Conservation (phyloP, 1,139 yeast genomes). For the Candida gigantensis region DNA sequence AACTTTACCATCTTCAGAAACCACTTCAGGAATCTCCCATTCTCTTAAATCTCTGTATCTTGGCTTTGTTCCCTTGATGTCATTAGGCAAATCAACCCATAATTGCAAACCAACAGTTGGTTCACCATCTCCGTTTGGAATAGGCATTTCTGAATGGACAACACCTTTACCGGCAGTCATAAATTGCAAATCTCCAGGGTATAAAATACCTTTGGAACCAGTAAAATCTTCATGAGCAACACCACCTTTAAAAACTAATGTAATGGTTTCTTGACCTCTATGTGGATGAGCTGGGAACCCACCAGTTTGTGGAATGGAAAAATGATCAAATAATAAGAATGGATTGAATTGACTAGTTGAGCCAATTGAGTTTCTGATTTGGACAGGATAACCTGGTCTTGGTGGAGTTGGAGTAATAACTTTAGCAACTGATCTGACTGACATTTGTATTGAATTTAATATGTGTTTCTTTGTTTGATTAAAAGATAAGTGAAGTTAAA, state of each 20-base stretch:
- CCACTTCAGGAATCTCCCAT: slow-evolving; percentile 67
- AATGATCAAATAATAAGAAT: slow-evolving; percentile 82
- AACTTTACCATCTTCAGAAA: slow-evolving; percentile 66
- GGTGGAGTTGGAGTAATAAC: slow-evolving; percentile 4
- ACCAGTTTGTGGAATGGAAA: slow-evolving; percentile 50
- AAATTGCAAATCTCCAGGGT: slow-evolving; percentile 86
- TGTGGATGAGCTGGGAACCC: slow-evolving; percentile 96
- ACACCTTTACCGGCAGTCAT: slow-evolving; percentile 95
- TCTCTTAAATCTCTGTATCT: slow-evolving; percentile 77
- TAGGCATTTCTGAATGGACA: slow-evolving; percentile 85
- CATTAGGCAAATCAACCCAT: slow-evolving; percentile 87
- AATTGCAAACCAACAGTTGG: slow-evolving; percentile 75
- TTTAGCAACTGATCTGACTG: slow-evolving; percentile 5
- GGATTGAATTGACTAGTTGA: slow-evolving; percentile 70
- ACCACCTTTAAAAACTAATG: slow-evolving; percentile 71
- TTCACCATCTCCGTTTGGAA: slow-evolving; percentile 55
- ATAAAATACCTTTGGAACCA: slow-evolving; percentile 74
- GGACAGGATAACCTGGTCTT: slow-evolving; percentile 3
- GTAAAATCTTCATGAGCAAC: slow-evolving; percentile 93
- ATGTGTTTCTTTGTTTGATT: neutral
- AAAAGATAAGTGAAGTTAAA: neutral
- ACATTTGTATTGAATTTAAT: neutral
- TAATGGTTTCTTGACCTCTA: slow-evolving; percentile 86
- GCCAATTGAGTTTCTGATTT: slow-evolving; percentile 5
- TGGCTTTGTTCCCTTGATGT: slow-evolving; percentile 69